A percentile compares a stretch with the other conserved stretches of the same genome.
Evolutionary conservation across 129 eudicot genomes (phyloP).

Genomic region (Oenanthe sinensis): DNA sequence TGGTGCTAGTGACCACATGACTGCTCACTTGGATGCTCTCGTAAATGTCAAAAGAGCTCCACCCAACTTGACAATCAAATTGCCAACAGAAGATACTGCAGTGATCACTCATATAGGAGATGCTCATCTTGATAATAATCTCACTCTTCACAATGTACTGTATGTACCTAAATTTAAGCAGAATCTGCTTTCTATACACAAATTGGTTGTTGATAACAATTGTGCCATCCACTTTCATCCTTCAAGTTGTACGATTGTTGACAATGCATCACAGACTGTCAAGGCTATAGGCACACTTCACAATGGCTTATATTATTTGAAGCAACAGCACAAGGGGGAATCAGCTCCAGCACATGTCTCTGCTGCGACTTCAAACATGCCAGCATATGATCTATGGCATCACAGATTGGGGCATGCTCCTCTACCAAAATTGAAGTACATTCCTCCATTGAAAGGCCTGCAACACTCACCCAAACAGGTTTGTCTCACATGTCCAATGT

Average conservation of each 20-base stretch:
- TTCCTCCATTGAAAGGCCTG: not conserved
- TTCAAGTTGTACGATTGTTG: too few species aligned
- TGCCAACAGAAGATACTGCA: not conserved
- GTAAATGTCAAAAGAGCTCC: not conserved
- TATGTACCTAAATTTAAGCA: not conserved
- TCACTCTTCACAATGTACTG: not conserved
- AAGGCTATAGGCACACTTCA: too few species aligned
- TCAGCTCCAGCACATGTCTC: too few species aligned
- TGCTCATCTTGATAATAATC: too few species aligned
- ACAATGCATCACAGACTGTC: rapidly evolving
- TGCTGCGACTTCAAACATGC: too few species aligned
- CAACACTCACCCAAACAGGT: too few species aligned
- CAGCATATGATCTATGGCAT: not conserved
- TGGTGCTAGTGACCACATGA: not conserved
- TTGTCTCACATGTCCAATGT: not conserved
- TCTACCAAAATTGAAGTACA: not conserved
- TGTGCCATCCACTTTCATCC: not conserved
- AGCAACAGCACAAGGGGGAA: too few species aligned
- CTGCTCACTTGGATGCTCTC: not conserved
- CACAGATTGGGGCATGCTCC: not conserved
- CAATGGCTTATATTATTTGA: too few species aligned
- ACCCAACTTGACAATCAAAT: not conserved
- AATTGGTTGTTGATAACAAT: not conserved
- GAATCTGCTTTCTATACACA: not conserved
- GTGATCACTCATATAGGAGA: not conserved